Percentiles rank a stretch among this genome's conserved stretches.
Evolutionary conservation across 148 eudicot species (phyloP).

Genomic region (Chenopodium berlandieri): DNA sequence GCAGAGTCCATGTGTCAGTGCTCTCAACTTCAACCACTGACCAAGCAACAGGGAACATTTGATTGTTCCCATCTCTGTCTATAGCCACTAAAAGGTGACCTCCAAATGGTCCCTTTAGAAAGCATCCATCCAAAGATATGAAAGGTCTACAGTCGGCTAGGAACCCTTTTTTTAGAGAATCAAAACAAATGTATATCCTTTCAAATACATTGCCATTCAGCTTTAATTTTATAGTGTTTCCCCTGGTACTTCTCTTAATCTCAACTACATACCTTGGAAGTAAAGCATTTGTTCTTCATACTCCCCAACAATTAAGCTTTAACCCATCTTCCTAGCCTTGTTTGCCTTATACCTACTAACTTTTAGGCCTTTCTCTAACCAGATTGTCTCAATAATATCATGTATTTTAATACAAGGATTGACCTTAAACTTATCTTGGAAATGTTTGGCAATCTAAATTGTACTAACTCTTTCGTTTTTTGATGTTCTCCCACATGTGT

Average conservation of each 20-base stretch:
- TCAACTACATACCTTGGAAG: not conserved
- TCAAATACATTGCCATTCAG: not conserved
- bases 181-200: not conserved
- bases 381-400: too few relatives aligned
- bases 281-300: not conserved
- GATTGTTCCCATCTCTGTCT: not conserved
- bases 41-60: not conserved
- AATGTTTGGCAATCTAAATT: too few relatives aligned
- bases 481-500: too few relatives aligned
- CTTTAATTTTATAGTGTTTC: too few relatives aligned
- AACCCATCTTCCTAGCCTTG: not conserved
- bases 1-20: not conserved
- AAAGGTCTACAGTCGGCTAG: not conserved
- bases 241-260: not conserved
- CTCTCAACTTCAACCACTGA: not conserved
- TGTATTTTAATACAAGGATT: too few relatives aligned
- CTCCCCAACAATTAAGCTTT: not conserved
- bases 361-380: too few relatives aligned
- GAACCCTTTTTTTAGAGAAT: not conserved
- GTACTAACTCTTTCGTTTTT: too few relatives aligned
- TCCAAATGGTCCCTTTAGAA: not conserved
- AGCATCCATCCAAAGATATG: slow-evolving; percentile 1
- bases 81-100: not conserved
- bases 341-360: not conserved
- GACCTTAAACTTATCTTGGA: too few relatives aligned